Evolutionary conservation across 805 yeast species (phyloP).

Genomic region (Cyberlindnera meyerae): DNA sequence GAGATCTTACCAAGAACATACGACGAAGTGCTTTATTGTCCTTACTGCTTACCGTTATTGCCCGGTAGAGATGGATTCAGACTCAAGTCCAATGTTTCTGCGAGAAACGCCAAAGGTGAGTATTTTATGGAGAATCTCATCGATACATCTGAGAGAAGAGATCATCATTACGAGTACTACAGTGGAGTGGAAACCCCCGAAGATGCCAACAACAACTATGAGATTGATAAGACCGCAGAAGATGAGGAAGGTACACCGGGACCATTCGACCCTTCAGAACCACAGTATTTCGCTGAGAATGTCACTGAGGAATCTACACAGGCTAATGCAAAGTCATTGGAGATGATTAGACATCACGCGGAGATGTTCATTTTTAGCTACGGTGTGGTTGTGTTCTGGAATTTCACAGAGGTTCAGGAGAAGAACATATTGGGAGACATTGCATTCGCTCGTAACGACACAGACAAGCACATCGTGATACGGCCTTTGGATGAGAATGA

Average conservation of each 20-base stretch:
- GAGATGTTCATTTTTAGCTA: conserved; percentile 87
- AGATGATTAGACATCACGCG: conserved; percentile 47
- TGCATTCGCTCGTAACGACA: conserved; percentile 44
- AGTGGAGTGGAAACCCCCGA: conserved; percentile 66
- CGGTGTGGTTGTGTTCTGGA: conserved; percentile 98
- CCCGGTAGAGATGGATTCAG: conserved; percentile 81
- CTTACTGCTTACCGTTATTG: conserved; percentile 78
- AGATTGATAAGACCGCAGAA: conserved; percentile 29
- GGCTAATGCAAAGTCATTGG: conserved; percentile 16
- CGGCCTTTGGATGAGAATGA: conserved; percentile 82
- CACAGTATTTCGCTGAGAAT: conserved; percentile 72
- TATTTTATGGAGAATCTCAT: conserved; percentile 69
- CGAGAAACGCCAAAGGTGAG: conserved; percentile 35
- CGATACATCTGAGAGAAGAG: conserved; percentile 77
- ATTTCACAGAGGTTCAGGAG: conserved; percentile 87
- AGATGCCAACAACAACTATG: conserved; percentile 43
- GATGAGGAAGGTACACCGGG: conserved; percentile 29
- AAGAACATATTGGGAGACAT: conserved; percentile 90
- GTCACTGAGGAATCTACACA: conserved; percentile 18
- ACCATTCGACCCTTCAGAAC: conserved; percentile 89
- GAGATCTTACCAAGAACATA: conserved; percentile 81
- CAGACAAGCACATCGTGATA: conserved; percentile 49
- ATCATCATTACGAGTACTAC: conserved; percentile 87
- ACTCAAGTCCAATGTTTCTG: conserved; percentile 57
- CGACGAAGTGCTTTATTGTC: conserved; percentile 91